Evolutionary conservation across 495 filamentous ascomycete genomes (phyloP).

Genomic region (Daldinia concentrica): DNA sequence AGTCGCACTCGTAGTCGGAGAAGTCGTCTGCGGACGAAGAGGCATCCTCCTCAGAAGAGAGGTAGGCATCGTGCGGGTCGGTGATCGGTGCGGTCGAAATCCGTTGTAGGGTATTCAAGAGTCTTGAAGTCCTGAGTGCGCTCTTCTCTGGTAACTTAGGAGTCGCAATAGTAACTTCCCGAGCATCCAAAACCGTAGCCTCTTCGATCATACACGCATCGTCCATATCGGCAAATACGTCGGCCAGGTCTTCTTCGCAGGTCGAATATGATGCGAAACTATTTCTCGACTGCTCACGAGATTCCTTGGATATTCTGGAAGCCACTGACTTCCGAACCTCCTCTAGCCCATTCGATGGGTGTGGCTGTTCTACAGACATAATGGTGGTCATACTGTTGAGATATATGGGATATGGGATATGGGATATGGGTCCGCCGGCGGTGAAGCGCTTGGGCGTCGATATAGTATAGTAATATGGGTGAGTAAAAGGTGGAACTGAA

Average conservation of each 20-base stretch:
- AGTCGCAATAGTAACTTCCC: slow-evolving; percentile 43
- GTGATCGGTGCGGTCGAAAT: slow-evolving; percentile 45
- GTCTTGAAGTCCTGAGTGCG: slow-evolving; percentile 53
- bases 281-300: slow-evolving; percentile 28
- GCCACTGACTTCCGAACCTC: slow-evolving; percentile 11
- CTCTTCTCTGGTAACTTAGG: slow-evolving; percentile 54
- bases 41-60: slow-evolving; percentile 62
- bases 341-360: slow-evolving; percentile 17
- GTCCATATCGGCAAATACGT: slow-evolving; percentile 44
- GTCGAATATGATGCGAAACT: slow-evolving; percentile 38
- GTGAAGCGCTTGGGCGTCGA: slow-evolving; percentile 9
- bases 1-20: slow-evolving; percentile 61
- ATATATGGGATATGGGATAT: not conserved
- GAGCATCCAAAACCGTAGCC: slow-evolving; percentile 42
- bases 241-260: slow-evolving; percentile 36
- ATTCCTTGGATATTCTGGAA: slow-evolving; percentile 29
- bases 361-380: slow-evolving; percentile 43
- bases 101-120: slow-evolving; percentile 56
- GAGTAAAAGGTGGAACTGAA: slow-evolving; percentile 30
- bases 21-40: slow-evolving; percentile 62
- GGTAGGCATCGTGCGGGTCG: slow-evolving; percentile 58
- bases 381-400: slow-evolving; percentile 23
- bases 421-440: slow-evolving; percentile 27
- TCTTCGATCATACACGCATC: slow-evolving; percentile 44
- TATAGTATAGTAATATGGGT: slow-evolving; percentile 19